A percentile compares a stretch with the other conserved stretches of the same genome.
phyloP scores from a whole-genome alignment of 2,329 filamentous ascomycete genomes.

The Neoarthrinium moseri region DNA sequence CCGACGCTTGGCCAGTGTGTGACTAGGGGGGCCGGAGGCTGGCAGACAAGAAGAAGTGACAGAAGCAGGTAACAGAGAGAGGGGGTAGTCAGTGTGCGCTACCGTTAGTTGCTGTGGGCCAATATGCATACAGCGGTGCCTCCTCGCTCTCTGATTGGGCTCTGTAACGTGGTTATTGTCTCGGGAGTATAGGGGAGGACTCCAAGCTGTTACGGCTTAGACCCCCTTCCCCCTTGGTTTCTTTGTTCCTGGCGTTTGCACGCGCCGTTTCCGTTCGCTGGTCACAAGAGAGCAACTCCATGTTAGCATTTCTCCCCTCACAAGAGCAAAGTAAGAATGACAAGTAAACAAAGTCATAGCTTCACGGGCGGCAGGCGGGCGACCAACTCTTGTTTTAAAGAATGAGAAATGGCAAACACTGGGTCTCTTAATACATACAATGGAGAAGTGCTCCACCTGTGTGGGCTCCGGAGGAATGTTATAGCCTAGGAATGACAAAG shows the following conservation, averaged over 20 bases:
- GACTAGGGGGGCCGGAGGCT: background rate
- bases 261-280: conserved; percentile 19
- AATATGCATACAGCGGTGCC: background rate
- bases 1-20: background rate
- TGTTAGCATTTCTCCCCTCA: background rate
- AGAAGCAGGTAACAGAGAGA: background rate
- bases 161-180: conserved; percentile 33
- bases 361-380: conserved; percentile 7
- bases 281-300: background rate
- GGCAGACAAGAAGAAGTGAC: background rate
- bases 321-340: conserved; percentile 14
- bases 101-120: conserved; percentile 3
- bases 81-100: background rate
- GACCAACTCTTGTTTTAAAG: too few relatives aligned
- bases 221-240: conserved; percentile 16
- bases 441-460: background rate
- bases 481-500: background rate
- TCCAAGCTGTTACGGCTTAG: conserved; percentile 22
- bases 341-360: conserved; percentile 17
- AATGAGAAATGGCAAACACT: too few relatives aligned
- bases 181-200: conserved; percentile 40
- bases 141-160: too few relatives aligned
- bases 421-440: conserved; percentile 9
- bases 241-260: conserved; percentile 31
- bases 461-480: background rate